These are phyloP conservation scores for Tagetes patula DNA, from an alignment of 129 eudicot genomes.

Conservation along the genomic window DNA sequence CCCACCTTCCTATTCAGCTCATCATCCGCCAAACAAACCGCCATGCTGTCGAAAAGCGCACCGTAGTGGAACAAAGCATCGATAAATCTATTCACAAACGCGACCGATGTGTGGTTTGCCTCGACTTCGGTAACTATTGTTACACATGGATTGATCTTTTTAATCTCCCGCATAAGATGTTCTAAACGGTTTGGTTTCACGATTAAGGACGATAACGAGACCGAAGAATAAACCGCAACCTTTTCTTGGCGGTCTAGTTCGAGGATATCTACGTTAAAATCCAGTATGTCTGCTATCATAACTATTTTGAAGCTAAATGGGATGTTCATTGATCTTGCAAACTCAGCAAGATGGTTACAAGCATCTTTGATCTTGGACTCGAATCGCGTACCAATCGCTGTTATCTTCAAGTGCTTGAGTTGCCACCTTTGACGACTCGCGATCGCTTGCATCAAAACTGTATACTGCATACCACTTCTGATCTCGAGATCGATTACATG, in stretches of 20 bases:
- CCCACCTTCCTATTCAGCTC: constrained; percentile 27
- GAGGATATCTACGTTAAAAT: constrained; percentile 34
- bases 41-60: constrained; percentile 44
- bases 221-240: constrained; percentile 35
- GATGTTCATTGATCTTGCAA: constrained; percentile 41
- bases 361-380: constrained; percentile 18
- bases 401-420: constrained; percentile 44
- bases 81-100: constrained; percentile 47
- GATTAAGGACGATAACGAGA: constrained; percentile 30
- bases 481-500: constrained; percentile 52
- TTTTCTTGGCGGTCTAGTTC: constrained; percentile 40
- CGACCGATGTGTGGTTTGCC: constrained; percentile 46
- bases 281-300: constrained; percentile 42
- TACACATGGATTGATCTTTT: constrained; percentile 39
- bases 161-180: constrained; percentile 41
- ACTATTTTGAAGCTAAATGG: constrained; percentile 40
- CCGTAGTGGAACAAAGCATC: constrained; percentile 52
- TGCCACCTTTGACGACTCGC: constrained; percentile 14
- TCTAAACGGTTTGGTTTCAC: constrained; percentile 37
- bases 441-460: constrained; percentile 49
- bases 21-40: constrained; percentile 38
- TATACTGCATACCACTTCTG: constrained; percentile 41
- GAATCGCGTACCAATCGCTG: constrained; percentile 45
- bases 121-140: constrained; percentile 46
- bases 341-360: constrained; percentile 28